Percentiles rank a stretch among this genome's conserved stretches.
Evolutionary conservation across 2,329 filamentous ascomycete genomes (phyloP).

Genomic region (Pseudodiploospora longispora): DNA sequence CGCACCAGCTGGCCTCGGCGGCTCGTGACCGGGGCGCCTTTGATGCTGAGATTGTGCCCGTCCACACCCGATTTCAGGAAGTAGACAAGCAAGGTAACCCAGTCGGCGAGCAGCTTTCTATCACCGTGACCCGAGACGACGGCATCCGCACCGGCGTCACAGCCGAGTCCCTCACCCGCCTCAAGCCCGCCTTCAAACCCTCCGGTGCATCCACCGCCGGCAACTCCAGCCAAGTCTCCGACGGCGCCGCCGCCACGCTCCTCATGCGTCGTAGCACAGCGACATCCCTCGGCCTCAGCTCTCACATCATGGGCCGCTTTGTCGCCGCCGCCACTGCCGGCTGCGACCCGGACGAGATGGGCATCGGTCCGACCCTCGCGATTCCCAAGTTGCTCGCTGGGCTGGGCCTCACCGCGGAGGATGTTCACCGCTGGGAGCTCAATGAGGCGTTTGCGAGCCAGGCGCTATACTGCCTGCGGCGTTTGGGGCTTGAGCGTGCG

Average conservation of each 20-base stretch:
- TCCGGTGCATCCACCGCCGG: conserved; percentile 76
- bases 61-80: conserved; percentile 61
- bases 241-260: conserved; percentile 76
- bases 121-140: conserved; percentile 72
- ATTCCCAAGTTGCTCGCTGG: conserved; percentile 73
- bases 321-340: conserved; percentile 68
- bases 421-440: conserved; percentile 85
- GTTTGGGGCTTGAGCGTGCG: conserved; percentile 55
- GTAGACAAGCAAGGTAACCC: conserved; percentile 52
- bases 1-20: conserved; percentile 62
- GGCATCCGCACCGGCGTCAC: conserved; percentile 65
- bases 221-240: conserved; percentile 78
- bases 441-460: conserved; percentile 74
- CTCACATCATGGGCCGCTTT: conserved; percentile 72
- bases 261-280: conserved; percentile 82
- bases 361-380: conserved; percentile 76
- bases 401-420: conserved; percentile 56
- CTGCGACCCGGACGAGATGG: conserved; percentile 88
- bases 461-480: conserved; percentile 61
- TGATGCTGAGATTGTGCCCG: conserved; percentile 70
- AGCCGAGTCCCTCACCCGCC: conserved; percentile 61
- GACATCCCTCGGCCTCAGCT: conserved; percentile 59
- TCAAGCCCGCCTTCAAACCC: conserved; percentile 78
- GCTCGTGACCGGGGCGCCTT: conserved; percentile 66
- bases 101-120: conserved; percentile 45